Evolutionary conservation across 192 early-diverging fungal genomes (phyloP).

Genomic region (Tieghemiomyces parasiticus): DNA sequence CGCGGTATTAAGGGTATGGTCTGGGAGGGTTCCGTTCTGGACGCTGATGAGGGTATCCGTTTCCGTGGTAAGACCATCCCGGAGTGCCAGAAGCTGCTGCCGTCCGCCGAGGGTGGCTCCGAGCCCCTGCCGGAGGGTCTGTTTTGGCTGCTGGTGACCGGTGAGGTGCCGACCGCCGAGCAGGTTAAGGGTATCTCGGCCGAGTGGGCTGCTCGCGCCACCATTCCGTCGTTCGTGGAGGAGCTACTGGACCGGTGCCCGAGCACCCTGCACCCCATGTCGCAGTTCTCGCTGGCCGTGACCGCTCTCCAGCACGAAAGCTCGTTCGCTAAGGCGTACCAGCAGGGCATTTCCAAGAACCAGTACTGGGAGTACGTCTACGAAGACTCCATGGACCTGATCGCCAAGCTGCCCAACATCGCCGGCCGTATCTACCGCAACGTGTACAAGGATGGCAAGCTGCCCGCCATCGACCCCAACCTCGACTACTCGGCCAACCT

Average conservation of each 20-base stretch:
- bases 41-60: conserved; percentile 95
- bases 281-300: conserved; percentile 92
- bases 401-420: conserved; percentile 93
- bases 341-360: conserved; percentile 76
- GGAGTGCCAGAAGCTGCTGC: conserved; percentile 87
- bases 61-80: conserved; percentile 95
- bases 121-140: conserved; percentile 98
- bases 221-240: conserved; percentile 86
- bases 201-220: conserved; percentile 91
- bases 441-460: conserved; percentile 94
- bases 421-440: conserved; percentile 99
- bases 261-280: conserved; percentile 98
- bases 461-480: conserved; percentile 67
- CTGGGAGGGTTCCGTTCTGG: conserved; percentile 96
- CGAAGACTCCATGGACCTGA: conserved; percentile 96
- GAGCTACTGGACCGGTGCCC: conserved; percentile 98
- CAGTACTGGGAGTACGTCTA: conserved; percentile 95
- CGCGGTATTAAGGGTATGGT: conserved; percentile 98
- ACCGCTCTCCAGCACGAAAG: conserved; percentile 95
- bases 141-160: conserved; percentile 96
- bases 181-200: conserved; percentile 82
- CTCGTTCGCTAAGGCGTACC: conserved; percentile 94
- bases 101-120: conserved; percentile 66
- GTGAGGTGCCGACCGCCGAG: conserved; percentile 86
- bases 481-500: conserved; percentile 95